phyloP scores from a whole-genome alignment of 2,329 filamentous ascomycete species.

The Hymenoscyphus linearis region DNA sequence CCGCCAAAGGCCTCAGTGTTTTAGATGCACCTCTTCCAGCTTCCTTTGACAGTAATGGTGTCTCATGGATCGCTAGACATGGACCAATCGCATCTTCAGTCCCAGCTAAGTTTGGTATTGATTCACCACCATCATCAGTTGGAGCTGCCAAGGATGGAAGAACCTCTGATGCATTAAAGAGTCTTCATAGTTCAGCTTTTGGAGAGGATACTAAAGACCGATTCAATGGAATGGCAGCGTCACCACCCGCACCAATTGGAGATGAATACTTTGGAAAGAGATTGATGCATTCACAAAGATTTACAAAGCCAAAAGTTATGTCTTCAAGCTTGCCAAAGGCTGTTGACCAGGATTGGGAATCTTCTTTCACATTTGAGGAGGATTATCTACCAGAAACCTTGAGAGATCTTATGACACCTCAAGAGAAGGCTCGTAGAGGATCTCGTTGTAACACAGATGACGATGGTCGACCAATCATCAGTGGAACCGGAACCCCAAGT shows the following conservation, averaged over 20 bases:
- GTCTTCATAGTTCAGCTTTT: constrained; percentile 62
- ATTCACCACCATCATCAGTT: constrained; percentile 75
- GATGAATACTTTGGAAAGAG: constrained; percentile 65
- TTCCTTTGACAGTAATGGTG: constrained; percentile 93
- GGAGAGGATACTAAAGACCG: constrained; percentile 56
- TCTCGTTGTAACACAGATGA: constrained; percentile 53
- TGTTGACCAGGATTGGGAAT: constrained; percentile 58
- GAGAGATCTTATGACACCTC: constrained; percentile 60
- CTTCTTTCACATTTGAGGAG: constrained; percentile 76
- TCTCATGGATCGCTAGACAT: constrained; percentile 84
- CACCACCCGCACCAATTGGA: constrained; percentile 37
- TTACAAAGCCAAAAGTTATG: constrained; percentile 62
- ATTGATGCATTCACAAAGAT: constrained; percentile 63
- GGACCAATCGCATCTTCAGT: constrained; percentile 90
- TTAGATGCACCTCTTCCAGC: constrained; percentile 88
- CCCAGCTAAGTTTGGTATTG: constrained; percentile 84
- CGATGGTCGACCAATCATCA: constrained; percentile 37
- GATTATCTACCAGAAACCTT: constrained; percentile 76
- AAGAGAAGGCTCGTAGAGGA: constrained; percentile 60
- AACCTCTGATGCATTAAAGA: constrained; percentile 59
- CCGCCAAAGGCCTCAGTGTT: constrained; percentile 71
- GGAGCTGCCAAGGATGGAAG: constrained; percentile 54
- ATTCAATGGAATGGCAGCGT: constrained; percentile 45
- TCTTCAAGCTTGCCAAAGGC: constrained; percentile 62
- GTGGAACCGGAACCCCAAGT: constrained; percentile 37